phyloP scores from a whole-genome alignment of 2,329 filamentous ascomycete genomes.

The Tolypocladium tundrense region DNA sequence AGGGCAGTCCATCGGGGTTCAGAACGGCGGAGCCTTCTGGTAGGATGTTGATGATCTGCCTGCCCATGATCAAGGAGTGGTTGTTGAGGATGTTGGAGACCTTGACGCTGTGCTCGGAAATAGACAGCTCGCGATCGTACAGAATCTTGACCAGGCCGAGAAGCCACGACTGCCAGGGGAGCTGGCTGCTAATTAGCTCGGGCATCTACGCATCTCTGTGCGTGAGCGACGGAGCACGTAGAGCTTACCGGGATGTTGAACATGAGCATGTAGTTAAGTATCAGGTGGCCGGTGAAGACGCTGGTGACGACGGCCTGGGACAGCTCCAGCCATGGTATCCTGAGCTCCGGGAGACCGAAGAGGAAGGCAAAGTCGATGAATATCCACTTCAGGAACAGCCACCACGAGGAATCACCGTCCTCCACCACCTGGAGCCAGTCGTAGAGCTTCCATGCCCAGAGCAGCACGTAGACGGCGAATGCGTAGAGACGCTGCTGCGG shows the following conservation, averaged over 20 bases:
- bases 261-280: conserved; percentile 80
- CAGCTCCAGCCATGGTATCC: conserved; percentile 95
- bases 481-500: conserved; percentile 87
- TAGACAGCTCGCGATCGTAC: conserved; percentile 85
- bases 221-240: neutral
- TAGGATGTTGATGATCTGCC: conserved; percentile 94
- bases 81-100: conserved; percentile 82
- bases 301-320: conserved; percentile 62
- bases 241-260: conserved; percentile 67
- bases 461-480: conserved; percentile 62
- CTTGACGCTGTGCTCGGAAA: conserved; percentile 90
- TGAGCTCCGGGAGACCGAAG: conserved; percentile 74
- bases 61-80: conserved; percentile 84
- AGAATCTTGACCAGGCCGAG: conserved; percentile 66
- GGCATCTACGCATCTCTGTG: neutral
- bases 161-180: conserved; percentile 66
- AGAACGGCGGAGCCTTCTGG: conserved; percentile 90
- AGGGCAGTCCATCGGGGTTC: conserved; percentile 70
- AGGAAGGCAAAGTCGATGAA: conserved; percentile 77
- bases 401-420: conserved; percentile 78
- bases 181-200: conserved; percentile 26
- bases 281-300: conserved; percentile 61
- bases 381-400: conserved; percentile 90
- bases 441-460: conserved; percentile 77
- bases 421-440: conserved; percentile 73